Base-by-base conservation (phyloP, 2,329 filamentous ascomycete genomes). In the Fusarium sambucinum region DNA sequence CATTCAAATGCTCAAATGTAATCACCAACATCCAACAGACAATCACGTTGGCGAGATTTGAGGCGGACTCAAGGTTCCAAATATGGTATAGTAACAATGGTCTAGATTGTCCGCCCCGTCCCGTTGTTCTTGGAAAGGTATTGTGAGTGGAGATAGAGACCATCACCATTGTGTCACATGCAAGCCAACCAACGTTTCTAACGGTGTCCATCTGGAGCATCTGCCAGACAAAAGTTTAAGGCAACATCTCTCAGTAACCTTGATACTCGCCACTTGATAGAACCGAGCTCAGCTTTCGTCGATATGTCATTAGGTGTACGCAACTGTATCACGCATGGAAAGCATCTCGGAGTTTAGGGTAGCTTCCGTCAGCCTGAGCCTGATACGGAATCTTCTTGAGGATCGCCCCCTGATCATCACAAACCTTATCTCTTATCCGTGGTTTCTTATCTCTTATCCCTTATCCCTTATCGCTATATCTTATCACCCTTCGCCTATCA, bases 371-470 rank as follows among this genome's bases (percentile, higher is more conserved):
- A 27, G 25, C 25, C 8, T 27, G 6, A 27, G 27, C 27, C 25
- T 25, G 25, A 25, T 25, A 7, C 25, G 25, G 25, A 25, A 25
- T 25, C 25, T 25, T 25, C n/a, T 25, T 25, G 25, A 25, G 25
- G 13, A 32, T 32, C 14, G n/a, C 4, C 29, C 29, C 21, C 30
- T 48, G 46, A 25, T n/a, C 19, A 27, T 27, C 21, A 19, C 17
- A 17, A 50, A 50, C 46, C 23, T 50, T 27, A 50, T 50, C 46
- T 50, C 46, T 25, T 33, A 33, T 33, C 12, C n/a, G n/a, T 8
- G 19, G n/a, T 7, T 7, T 2, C n/a, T 19, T 35, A 35, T 35
- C 33, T 11, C 33, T n/a, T 13, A 37, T 37, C 35, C 12, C n/a
- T n/a, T 37, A 19, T 37, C 33, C 5, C 3, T n/a, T 6, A 37